phyloP scores from a whole-genome alignment of 306 rosid species.

The Rosa chinensis region DNA sequence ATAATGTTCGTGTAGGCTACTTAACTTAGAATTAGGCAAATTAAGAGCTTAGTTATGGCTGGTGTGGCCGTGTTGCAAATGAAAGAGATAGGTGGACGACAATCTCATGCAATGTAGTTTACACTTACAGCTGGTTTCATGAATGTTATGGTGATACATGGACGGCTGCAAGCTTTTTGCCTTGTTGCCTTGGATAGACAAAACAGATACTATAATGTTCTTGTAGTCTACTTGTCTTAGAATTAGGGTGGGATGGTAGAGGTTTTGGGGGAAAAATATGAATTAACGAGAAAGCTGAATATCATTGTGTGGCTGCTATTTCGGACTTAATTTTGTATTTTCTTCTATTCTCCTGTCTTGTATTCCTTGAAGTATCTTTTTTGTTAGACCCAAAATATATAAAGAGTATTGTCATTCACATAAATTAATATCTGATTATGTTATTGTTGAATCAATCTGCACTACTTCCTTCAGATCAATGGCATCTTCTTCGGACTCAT shows the following conservation, averaged over 20 bases:
- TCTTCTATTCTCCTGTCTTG: background rate
- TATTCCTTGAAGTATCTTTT: background rate
- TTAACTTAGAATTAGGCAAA: slow-evolving; percentile 1
- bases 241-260: background rate
- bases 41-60: background rate
- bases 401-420: background rate
- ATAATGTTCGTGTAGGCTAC: background rate
- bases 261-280: background rate
- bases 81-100: background rate
- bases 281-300: background rate
- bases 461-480: slow-evolving; percentile 48
- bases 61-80: too few species aligned
- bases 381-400: background rate
- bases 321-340: background rate
- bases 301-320: background rate
- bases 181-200: background rate
- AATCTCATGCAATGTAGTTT: slow-evolving; percentile 2
- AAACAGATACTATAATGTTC: background rate
- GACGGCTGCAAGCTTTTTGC: background rate
- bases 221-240: background rate
- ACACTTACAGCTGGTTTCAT: background rate
- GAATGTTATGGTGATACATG: background rate
- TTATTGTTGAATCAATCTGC: background rate
- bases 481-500: slow-evolving; percentile 89
- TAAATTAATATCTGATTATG: background rate